These are phyloP conservation scores for Quercus engelmannii DNA, from an alignment of 306 rosid species.

Conservation along the genomic window DNA sequence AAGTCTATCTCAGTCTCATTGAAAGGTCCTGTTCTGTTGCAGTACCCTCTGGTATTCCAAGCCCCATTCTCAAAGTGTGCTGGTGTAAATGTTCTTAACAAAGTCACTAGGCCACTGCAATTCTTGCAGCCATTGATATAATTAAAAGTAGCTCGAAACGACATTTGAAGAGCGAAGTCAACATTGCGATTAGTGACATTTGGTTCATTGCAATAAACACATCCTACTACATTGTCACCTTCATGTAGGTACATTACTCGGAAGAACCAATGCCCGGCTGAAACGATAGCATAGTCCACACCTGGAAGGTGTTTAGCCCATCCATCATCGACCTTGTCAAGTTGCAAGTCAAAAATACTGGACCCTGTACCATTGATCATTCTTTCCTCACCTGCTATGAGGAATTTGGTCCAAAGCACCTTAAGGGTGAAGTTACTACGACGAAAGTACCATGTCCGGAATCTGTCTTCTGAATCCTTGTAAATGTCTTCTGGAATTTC, in stretches of 20 bases:
- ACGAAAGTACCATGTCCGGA: constrained; percentile 65
- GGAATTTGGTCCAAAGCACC: constrained; percentile 72
- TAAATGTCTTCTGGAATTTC: constrained; percentile 62
- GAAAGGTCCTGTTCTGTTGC: constrained; percentile 63
- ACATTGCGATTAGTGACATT: constrained; percentile 34
- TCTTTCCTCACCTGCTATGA: constrained; percentile 61
- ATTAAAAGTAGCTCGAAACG: constrained; percentile 47
- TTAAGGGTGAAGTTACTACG: constrained; percentile 53
- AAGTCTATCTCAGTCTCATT: constrained; percentile 29
- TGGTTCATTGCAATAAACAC: constrained; percentile 61
- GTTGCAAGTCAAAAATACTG: constrained; percentile 50
- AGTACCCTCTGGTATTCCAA: constrained; percentile 82
- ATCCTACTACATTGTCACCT: constrained; percentile 35
- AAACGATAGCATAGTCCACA: constrained; percentile 63
- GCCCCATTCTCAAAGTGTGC: constrained; percentile 76
- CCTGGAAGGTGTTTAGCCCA: constrained; percentile 51
- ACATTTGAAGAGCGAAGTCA: constrained; percentile 42
- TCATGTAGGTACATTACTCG: constrained; percentile 51
- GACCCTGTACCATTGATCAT: constrained; percentile 61
- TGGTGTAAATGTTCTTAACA: constrained; percentile 80
- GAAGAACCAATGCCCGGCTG: constrained; percentile 86
- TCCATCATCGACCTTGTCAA: constrained; percentile 51
- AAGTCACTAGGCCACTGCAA: constrained; percentile 35
- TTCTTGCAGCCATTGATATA: constrained; percentile 40
- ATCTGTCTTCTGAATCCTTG: constrained; percentile 71